Evolutionary conservation across 192 early-diverging fungal genomes (phyloP).

Genomic region (Geranomyces variabilis): DNA sequence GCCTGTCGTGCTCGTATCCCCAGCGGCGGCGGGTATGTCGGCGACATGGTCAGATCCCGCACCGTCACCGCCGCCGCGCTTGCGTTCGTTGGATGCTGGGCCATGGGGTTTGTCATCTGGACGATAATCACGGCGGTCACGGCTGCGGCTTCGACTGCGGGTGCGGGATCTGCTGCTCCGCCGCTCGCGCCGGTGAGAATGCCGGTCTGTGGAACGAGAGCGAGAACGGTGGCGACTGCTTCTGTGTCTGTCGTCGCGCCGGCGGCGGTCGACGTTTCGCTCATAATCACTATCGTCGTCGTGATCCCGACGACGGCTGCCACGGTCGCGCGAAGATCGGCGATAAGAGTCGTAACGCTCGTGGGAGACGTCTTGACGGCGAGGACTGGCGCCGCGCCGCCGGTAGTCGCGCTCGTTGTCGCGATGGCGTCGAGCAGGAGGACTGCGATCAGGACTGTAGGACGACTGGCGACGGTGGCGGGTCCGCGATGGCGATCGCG

Average conservation of each 20-base stretch:
- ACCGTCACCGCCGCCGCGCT: no score
- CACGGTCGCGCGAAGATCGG: no score
- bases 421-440: no score
- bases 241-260: not conserved
- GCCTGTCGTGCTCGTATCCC: constrained; percentile 5
- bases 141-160: not conserved
- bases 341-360: no score
- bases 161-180: not conserved
- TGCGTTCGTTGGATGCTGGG: not conserved
- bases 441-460: no score
- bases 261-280: not conserved
- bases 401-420: no score
- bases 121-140: not conserved
- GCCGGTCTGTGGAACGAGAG: not conserved
- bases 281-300: constrained; percentile 12
- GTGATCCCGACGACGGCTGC: not conserved
- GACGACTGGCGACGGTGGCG: no score
- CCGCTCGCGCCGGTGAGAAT: constrained; percentile 6
- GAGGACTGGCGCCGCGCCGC: no score
- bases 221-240: not conserved
- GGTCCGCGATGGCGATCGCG: no score
- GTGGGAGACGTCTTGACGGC: no score
- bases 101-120: no score
- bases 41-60: not conserved
- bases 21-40: not conserved